Evolutionary conservation across 495 filamentous ascomycete genomes (phyloP).

Genomic region (Tuber brumale): DNA sequence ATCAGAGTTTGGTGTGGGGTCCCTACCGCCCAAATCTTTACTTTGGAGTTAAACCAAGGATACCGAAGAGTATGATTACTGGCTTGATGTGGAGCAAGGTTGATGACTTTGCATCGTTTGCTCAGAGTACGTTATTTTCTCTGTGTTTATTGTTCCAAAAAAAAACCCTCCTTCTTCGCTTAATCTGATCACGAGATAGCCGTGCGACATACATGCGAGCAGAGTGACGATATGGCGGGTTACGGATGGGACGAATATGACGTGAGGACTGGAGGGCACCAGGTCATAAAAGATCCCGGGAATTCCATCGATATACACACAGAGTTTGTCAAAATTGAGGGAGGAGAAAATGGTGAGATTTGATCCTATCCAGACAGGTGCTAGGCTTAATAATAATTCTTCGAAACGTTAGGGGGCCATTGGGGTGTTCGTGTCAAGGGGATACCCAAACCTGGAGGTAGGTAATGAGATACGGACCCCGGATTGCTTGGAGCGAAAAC

Average conservation of each 20-base stretch:
- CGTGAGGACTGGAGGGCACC: conserved; percentile 71
- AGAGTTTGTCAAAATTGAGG: conserved; percentile 86
- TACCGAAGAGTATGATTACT: conserved; percentile 75
- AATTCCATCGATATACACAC: conserved; percentile 88
- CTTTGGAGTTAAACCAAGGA: conserved; percentile 82
- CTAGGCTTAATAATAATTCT: neutral
- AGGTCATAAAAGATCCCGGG: conserved; percentile 80
- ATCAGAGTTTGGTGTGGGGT: conserved; percentile 89
- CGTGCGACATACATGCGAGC: conserved; percentile 91
- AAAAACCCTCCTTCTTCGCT: conserved; percentile 22
- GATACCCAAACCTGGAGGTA: conserved; percentile 61
- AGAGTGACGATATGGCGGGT: conserved; percentile 86
- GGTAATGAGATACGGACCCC: conserved; percentile 4
- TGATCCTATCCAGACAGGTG: neutral
- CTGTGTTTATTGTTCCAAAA: neutral
- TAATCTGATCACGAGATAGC: conserved; percentile 47
- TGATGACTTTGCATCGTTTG: conserved; percentile 61
- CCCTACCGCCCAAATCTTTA: conserved; percentile 93
- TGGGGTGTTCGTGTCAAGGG: conserved; percentile 90
- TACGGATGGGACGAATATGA: conserved; percentile 99
- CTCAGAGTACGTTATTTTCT: conserved; percentile 8
- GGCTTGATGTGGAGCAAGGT: conserved; percentile 88
- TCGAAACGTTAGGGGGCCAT: conserved; percentile 50
- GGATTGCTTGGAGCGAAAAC: neutral
- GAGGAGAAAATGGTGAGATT: conserved; percentile 62